A percentile compares a stretch with the other conserved stretches of the same genome.
phyloP scores from a whole-genome alignment of 2,329 filamentous ascomycete genomes.

The Botrytis medusae region DNA sequence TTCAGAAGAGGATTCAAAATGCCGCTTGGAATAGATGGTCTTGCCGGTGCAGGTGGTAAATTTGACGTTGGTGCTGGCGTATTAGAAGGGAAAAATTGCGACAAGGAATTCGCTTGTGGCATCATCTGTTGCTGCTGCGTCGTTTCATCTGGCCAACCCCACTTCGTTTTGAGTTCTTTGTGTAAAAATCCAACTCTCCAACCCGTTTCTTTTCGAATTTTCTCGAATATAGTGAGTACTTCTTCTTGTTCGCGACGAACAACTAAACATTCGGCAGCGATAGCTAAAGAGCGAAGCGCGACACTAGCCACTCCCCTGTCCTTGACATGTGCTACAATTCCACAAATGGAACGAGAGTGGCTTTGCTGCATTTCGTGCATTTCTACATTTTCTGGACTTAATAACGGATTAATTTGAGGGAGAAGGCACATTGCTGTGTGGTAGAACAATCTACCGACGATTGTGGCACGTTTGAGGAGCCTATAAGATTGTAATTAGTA shows the following conservation, averaged over 20 bases:
- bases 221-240: slow-evolving; percentile 72
- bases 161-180: slow-evolving; percentile 69
- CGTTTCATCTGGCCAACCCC: slow-evolving; percentile 63
- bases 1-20: slow-evolving; percentile 70
- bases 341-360: slow-evolving; percentile 83
- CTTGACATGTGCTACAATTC: slow-evolving; percentile 82
- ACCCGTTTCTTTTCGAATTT: slow-evolving; percentile 72
- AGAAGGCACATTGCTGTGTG: slow-evolving; percentile 83
- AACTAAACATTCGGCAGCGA: slow-evolving; percentile 72
- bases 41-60: slow-evolving; percentile 32
- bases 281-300: slow-evolving; percentile 74
- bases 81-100: slow-evolving; percentile 35
- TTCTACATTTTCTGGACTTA: slow-evolving; percentile 56
- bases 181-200: slow-evolving; percentile 76
- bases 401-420: slow-evolving; percentile 73
- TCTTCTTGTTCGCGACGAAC: slow-evolving; percentile 75
- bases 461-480: slow-evolving; percentile 79
- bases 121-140: slow-evolving; percentile 32
- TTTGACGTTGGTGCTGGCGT: slow-evolving; percentile 28
- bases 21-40: slow-evolving; percentile 41
- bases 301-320: slow-evolving; percentile 77
- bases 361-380: slow-evolving; percentile 69
- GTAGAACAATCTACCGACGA: slow-evolving; percentile 83
- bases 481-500: slow-evolving; percentile 45
- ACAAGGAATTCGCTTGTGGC: slow-evolving; percentile 32